phyloP scores from a whole-genome alignment of 176 grass and related monocot genomes.

The Pontederia crassipes region DNA sequence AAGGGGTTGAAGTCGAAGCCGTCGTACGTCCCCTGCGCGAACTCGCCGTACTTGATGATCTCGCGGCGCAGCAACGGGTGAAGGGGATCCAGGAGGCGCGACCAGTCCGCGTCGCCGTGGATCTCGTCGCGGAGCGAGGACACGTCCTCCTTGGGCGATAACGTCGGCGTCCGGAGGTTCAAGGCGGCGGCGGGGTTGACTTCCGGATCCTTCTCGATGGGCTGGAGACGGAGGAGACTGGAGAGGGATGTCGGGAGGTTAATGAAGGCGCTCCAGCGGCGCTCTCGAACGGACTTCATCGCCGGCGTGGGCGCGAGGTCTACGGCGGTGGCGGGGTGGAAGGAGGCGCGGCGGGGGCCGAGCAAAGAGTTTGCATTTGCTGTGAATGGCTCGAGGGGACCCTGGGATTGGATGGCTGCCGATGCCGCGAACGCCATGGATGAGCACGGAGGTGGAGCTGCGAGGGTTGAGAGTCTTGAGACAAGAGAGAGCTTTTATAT shows the following conservation, averaged over 20 bases:
- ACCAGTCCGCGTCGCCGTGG: slow-evolving; percentile 24
- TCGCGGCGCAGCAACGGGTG: slow-evolving; percentile 26
- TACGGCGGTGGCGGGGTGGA: background rate
- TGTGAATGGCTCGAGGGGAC: background rate
- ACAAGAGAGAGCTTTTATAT: too few species aligned
- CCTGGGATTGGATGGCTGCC: slow-evolving; percentile 11
- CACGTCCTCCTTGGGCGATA: slow-evolving; percentile 16
- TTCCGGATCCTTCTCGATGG: background rate
- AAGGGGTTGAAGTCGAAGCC: slow-evolving; percentile 31
- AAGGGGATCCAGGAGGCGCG: slow-evolving; percentile 22
- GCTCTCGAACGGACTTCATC: background rate
- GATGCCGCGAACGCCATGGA: slow-evolving; percentile 19
- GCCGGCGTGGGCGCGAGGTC: background rate
- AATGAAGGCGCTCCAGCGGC: slow-evolving; percentile 8
- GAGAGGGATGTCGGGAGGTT: slow-evolving; percentile 25
- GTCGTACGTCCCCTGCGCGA: slow-evolving; percentile 32
- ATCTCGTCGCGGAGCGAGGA: slow-evolving; percentile 16
- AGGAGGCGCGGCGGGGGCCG: slow-evolving; percentile 1
- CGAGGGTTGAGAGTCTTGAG: too few species aligned
- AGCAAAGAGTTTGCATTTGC: background rate
- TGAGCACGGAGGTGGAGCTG: background rate
- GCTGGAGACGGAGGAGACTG: slow-evolving; percentile 24
- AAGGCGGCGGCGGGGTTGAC: background rate
- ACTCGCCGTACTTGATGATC: slow-evolving; percentile 44
- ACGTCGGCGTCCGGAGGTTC: background rate